Conservation (phyloP, 257 asterid genomes). For the Capsicum pubescens region DNA sequence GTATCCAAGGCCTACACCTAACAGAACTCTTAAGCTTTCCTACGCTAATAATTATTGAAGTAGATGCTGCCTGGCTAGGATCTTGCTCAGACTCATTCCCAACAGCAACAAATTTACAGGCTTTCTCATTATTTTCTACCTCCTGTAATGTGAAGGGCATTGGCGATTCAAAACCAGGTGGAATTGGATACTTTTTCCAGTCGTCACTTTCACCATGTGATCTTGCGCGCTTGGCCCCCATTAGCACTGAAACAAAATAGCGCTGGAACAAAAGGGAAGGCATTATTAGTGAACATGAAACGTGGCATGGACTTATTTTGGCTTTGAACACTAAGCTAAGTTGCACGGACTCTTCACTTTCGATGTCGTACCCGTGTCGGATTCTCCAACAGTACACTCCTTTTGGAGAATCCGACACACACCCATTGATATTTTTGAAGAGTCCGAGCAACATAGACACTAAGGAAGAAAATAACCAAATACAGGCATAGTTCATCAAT, state of each 20-base stretch:
- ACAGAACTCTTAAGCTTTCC: slow-evolving; percentile 47
- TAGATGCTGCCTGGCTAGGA: slow-evolving; percentile 32
- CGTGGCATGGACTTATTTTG: neutral
- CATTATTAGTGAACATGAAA: neutral
- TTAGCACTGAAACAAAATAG: slow-evolving; percentile 33
- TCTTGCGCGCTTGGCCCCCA: slow-evolving; percentile 48
- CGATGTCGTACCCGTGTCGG: no score
- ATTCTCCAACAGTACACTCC: no score
- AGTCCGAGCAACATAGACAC: neutral
- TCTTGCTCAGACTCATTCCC: neutral
- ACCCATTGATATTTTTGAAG: no score
- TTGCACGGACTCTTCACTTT: no score
- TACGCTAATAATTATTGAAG: slow-evolving; percentile 39
- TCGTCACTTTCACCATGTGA: slow-evolving; percentile 26
- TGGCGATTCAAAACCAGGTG: slow-evolving; percentile 83
- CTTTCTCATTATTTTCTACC: slow-evolving; percentile 34
- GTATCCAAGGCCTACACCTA: slow-evolving; percentile 56
- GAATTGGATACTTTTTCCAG: slow-evolving; percentile 47
- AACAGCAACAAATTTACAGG: no score
- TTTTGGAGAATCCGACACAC: no score
- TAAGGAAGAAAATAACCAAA: slow-evolving; percentile 7
- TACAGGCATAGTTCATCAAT: neutral
- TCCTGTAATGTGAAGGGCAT: slow-evolving; percentile 60
- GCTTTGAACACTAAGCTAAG: neutral
- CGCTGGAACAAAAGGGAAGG: neutral